Evolutionary conservation across 371 early-diverging fungal species (phyloP).

Genomic region (Mortierella sp.): DNA sequence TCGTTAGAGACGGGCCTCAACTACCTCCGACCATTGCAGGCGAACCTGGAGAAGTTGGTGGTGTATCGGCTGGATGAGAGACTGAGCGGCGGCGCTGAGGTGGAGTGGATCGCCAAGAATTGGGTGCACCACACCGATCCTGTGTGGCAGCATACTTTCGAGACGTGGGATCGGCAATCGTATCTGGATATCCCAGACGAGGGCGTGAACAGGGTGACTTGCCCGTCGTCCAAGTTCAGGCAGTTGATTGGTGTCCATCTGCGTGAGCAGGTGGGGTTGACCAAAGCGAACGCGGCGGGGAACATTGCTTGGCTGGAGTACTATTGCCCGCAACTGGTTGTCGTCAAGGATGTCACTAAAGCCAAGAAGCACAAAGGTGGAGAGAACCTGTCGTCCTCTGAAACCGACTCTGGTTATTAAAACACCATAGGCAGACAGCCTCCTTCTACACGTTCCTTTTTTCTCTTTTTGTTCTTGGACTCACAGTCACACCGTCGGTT

Average conservation of each 20-base stretch:
- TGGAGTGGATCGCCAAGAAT: slow-evolving; percentile 41
- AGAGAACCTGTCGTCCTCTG: too few species aligned
- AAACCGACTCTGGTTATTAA: too few species aligned
- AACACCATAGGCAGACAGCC: too few species aligned
- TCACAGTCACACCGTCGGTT: not conserved
- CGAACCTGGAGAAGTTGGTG: slow-evolving; percentile 26
- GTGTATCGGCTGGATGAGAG: slow-evolving; percentile 20
- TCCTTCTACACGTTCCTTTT: too few species aligned
- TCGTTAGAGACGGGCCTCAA: slow-evolving; percentile 35
- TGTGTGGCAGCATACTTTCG: slow-evolving; percentile 7
- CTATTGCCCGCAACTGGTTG: not conserved
- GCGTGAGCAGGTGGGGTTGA: not conserved
- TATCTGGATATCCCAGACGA: not conserved
- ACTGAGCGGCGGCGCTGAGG: slow-evolving; percentile 17
- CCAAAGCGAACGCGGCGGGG: not conserved
- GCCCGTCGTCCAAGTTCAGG: slow-evolving; percentile 17
- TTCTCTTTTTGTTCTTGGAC: too few species aligned
- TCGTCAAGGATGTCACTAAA: not conserved
- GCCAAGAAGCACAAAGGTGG: too few species aligned
- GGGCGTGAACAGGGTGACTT: not conserved
- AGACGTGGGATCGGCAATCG: not conserved
- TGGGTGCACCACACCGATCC: slow-evolving; percentile 24
- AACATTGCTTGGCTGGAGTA: not conserved
- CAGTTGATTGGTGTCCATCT: slow-evolving; percentile 18
- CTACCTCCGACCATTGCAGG: slow-evolving; percentile 19